Evolutionary conservation across 2,329 filamentous ascomycete genomes (phyloP).

Genomic region (Sporothrix luriei): DNA sequence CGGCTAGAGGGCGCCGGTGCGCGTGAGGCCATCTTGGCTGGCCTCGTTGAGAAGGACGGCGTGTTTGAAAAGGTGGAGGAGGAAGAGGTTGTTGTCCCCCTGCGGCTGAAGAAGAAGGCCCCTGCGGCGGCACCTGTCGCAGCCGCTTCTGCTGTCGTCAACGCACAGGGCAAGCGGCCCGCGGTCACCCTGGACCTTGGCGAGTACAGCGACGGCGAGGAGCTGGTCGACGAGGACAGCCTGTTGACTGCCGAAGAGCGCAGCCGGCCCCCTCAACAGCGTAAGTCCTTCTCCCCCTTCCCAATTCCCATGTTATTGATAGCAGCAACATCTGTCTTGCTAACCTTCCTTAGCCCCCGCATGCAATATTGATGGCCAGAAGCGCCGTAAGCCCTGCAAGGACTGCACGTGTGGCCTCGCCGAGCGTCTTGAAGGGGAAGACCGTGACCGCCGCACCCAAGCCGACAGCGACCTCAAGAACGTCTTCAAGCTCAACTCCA

Average conservation of each 20-base stretch:
- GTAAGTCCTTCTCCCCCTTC: constrained; percentile 57
- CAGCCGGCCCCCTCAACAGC: constrained; percentile 73
- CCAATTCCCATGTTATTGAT: too few relatives aligned
- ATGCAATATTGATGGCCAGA: constrained; percentile 83
- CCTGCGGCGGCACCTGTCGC: neutral
- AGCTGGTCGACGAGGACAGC: constrained; percentile 87
- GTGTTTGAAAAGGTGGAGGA: constrained; percentile 75
- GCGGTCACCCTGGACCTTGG: constrained; percentile 49
- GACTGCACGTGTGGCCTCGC: constrained; percentile 96
- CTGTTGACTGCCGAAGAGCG: constrained; percentile 85
- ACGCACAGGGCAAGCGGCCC: constrained; percentile 31
- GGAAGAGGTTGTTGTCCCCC: constrained; percentile 59
- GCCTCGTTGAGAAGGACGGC: constrained; percentile 66
- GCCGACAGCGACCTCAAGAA: constrained; percentile 44
- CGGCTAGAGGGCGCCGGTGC: constrained; percentile 57
- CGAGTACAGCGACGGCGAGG: constrained; percentile 67
- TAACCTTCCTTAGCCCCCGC: constrained; percentile 63
- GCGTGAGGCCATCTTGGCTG: constrained; percentile 82
- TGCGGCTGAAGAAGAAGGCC: constrained; percentile 64
- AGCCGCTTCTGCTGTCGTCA: neutral
- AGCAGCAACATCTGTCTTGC: neutral
- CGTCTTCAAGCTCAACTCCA: constrained; percentile 66
- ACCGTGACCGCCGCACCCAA: constrained; percentile 50
- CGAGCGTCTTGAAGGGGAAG: constrained; percentile 82
- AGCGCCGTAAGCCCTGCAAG: constrained; percentile 90